Percentiles rank a stretch among this genome's conserved stretches.
Evolutionary conservation across 23 red algal species (phyloP).

Genomic region (Gracilaria caudata): DNA sequence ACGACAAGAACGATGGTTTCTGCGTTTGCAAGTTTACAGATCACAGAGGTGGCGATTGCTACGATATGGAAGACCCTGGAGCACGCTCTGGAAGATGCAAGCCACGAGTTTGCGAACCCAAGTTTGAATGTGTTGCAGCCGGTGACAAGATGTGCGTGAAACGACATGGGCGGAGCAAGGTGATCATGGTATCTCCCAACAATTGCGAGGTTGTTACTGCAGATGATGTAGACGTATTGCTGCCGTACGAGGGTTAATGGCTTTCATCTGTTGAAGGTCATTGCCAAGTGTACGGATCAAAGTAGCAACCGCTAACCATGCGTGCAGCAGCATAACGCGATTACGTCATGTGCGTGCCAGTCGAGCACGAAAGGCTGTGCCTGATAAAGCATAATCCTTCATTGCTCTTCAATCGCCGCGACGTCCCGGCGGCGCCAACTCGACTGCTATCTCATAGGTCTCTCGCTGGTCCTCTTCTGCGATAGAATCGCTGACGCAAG

Average conservation of each 20-base stretch:
- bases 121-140: neutral
- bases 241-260: conserved; percentile 5
- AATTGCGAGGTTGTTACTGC: neutral
- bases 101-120: neutral
- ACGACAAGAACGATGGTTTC: neutral
- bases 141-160: conserved; percentile 10
- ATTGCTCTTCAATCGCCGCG: no score
- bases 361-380: no score
- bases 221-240: neutral
- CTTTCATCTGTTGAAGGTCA: neutral
- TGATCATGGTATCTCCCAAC: neutral
- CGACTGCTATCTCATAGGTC: no score
- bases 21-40: neutral
- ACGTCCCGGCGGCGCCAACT: no score
- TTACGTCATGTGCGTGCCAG: no score
- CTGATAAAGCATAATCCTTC: no score
- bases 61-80: neutral
- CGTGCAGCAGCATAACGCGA: no score
- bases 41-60: neutral
- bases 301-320: neutral
- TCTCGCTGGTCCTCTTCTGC: no score
- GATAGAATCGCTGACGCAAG: no score
- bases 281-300: no score
- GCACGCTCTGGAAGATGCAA: neutral
- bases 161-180: neutral